These are phyloP conservation scores for Mycena floridula DNA, from an alignment of 768 basidiomycete species.

Conservation along the genomic window DNA sequence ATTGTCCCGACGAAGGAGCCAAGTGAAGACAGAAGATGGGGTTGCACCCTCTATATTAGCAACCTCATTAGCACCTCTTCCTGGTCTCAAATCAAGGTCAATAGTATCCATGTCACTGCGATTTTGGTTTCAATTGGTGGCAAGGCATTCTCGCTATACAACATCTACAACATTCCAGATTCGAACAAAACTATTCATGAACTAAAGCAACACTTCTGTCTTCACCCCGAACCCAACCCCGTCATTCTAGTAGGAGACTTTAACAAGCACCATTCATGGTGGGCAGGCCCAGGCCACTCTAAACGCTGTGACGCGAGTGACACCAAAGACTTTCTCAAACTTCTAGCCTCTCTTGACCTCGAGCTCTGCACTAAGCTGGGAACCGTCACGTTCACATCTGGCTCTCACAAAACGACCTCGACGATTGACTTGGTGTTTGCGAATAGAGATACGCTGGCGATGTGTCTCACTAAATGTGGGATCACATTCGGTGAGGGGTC, in stretches of 20 bases:
- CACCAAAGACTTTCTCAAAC: not conserved
- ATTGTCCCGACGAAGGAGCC: not conserved
- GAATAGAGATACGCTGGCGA: not conserved
- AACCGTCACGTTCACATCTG: conserved; percentile 5
- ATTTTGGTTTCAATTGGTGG: not conserved
- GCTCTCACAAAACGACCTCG: not conserved
- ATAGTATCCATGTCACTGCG: not conserved
- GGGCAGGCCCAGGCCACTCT: conserved; percentile 2
- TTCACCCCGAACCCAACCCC: not conserved
- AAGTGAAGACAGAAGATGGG: not conserved
- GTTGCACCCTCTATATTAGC: not conserved
- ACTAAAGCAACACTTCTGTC: not conserved
- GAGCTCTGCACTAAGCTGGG: conserved; percentile 4
- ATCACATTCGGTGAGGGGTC: conserved; percentile 3
- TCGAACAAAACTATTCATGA: not conserved
- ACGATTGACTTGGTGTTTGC: conserved; percentile 8
- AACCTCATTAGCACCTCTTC: not conserved
- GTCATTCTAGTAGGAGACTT: conserved; percentile 10
- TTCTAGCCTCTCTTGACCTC: not conserved
- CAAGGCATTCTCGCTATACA: not conserved
- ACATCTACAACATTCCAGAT: conserved; percentile 1
- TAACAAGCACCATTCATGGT: conserved; percentile 6
- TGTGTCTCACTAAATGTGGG: conserved; percentile 3
- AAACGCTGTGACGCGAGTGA: not conserved
- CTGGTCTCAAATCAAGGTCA: not conserved